Evolutionary conservation across 2,329 filamentous ascomycete species (phyloP), one percentile per base, ranked within the genome.

Genomic region (Chalara sp.): DNA sequence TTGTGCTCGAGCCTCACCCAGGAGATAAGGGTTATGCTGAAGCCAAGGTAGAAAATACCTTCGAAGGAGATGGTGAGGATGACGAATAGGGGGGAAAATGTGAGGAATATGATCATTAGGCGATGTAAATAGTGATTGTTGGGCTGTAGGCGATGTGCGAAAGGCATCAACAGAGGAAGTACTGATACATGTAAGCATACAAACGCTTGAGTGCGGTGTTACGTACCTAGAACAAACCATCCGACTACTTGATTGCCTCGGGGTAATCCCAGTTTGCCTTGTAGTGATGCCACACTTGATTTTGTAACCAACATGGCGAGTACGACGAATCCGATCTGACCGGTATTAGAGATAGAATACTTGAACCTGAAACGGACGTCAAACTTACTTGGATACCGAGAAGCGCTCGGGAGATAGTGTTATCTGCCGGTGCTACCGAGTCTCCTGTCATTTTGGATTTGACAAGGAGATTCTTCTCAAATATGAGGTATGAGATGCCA

Each of bases 61-160:
- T 99, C 93, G 70, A 95, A 99, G 1, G 92, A 96, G 60, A 97
- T 96, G 6, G 91, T 95, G 47, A 99, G 80, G 62, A 99, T 92
- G 64, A 99, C 86, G 69, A 97, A 99, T 1, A 87, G 86, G 0
- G 93, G 93, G 0, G 92, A 87, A 65, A 95, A 97, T 5, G 91
- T 87, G 46, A 99, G 76, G 72, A 97, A 99, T 49, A 96, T 83
- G 60, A 95, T 81, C 58, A 91, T 78, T 4, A 99, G 75, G 29
- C 91, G 84, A 67, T 97, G 91, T 58, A 97, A 80, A 67, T 97
- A 96, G 70, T 96, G 84, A 58, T 76, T 86, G 66, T 89, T 93
- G 1, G 89, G 86, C 57, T 87, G 83, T 2, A 95, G 63, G 28
- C 84, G 80, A 67, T 97, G 88, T n/a, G 86, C 74, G 56, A 95